A percentile compares a stretch with the other conserved stretches of the same genome.
These are phyloP conservation scores for Trifolium pratense DNA, from an alignment of 306 rosid genomes.

Conservation along the genomic window DNA sequence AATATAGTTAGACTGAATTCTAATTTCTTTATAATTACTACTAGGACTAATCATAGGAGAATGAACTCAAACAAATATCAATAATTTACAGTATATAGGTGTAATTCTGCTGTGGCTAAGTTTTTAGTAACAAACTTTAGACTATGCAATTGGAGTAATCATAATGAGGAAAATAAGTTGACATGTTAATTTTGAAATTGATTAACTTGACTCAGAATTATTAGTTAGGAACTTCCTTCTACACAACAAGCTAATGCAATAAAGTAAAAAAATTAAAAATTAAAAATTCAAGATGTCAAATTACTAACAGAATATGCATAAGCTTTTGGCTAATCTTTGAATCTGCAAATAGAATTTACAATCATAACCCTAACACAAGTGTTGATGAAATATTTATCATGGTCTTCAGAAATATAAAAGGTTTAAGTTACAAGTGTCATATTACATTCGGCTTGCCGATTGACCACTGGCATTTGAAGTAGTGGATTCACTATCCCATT, in stretches of 20 bases:
- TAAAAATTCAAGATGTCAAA: background rate
- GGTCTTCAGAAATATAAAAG: conserved; percentile 6
- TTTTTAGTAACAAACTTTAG: background rate
- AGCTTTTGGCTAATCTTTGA: conserved; percentile 10
- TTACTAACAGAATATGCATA: background rate
- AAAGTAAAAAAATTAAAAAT: background rate
- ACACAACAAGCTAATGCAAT: conserved; percentile 12
- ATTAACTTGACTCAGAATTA: conserved; percentile 60
- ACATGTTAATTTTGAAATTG: conserved; percentile 50
- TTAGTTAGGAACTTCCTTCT: conserved; percentile 66
- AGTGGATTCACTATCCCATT: conserved; percentile 51
- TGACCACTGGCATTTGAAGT: conserved; percentile 48
- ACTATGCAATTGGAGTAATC: background rate
- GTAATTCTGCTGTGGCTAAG: conserved; percentile 3
- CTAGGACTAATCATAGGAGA: background rate
- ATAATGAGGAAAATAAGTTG: conserved; percentile 33
- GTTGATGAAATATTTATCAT: background rate
- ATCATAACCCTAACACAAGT: background rate
- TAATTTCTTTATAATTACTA: background rate
- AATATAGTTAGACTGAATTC: conserved; percentile 10
- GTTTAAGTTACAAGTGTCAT: background rate
- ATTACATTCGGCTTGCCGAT: conserved; percentile 17
- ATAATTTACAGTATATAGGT: background rate
- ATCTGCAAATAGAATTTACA: conserved; percentile 2
- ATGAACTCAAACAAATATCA: background rate